Evolutionary conservation across 768 basidiomycete genomes (phyloP).

Genomic region (Tricholoma furcatifolium): DNA sequence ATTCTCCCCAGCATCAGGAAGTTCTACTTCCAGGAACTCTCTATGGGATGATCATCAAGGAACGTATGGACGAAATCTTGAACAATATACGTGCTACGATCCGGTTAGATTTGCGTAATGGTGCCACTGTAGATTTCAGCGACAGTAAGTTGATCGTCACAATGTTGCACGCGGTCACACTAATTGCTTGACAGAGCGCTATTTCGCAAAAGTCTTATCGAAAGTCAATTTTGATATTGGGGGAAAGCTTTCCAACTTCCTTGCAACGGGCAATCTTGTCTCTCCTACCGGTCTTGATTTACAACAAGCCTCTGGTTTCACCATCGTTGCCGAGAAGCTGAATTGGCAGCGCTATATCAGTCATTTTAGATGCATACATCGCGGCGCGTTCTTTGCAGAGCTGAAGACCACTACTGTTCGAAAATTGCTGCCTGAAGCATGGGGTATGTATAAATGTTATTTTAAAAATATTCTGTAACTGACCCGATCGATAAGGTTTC

Average conservation of each 20-base stretch:
- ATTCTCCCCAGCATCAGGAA: conserved; percentile 98
- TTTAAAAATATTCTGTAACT: not conserved
- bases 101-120: conserved; percentile 68
- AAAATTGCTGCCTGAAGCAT: conserved; percentile 94
- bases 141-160: conserved; percentile 59
- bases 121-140: conserved; percentile 82
- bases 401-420: conserved; percentile 97
- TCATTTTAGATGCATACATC: conserved; percentile 97
- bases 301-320: conserved; percentile 98
- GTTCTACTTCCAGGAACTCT: conserved; percentile 90
- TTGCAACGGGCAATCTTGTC: conserved; percentile 94
- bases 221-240: conserved; percentile 93
- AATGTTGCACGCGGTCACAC: not conserved
- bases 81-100: conserved; percentile 72
- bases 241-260: conserved; percentile 85
- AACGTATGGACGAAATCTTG: conserved; percentile 89
- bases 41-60: conserved; percentile 98
- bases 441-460: conserved; percentile 61
- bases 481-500: conserved; percentile 60
- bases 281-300: conserved; percentile 95
- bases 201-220: conserved; percentile 71
- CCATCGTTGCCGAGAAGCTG: conserved; percentile 97
- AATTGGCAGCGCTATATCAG: conserved; percentile 99
- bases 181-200: conserved; percentile 54
- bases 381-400: conserved; percentile 98